Evolutionary conservation across 345 rosid genomes (phyloP).

Genomic region (Turnera subulata): DNA sequence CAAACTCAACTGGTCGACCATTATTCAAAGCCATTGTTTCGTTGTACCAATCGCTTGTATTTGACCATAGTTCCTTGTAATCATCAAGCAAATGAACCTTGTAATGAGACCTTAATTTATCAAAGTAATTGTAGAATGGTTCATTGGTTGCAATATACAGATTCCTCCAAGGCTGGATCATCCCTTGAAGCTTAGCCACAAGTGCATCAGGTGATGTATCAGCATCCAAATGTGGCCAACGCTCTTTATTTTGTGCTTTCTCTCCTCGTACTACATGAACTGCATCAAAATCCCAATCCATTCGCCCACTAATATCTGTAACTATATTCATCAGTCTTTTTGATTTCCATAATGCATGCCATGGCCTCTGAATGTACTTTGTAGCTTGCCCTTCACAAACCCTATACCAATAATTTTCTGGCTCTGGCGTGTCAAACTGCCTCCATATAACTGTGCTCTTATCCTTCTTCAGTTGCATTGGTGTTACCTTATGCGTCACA

Average conservation of each 20-base stretch:
- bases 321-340: slow-evolving; percentile 95
- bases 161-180: slow-evolving; percentile 71
- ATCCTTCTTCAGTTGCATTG: slow-evolving; percentile 71
- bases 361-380: slow-evolving; percentile 69
- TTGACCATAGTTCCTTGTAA: slow-evolving; percentile 72
- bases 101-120: slow-evolving; percentile 81
- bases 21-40: slow-evolving; percentile 62
- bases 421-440: slow-evolving; percentile 83
- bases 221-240: slow-evolving; percentile 82
- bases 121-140: slow-evolving; percentile 80
- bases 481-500: slow-evolving; percentile 51
- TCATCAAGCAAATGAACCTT: slow-evolving; percentile 86
- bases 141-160: slow-evolving; percentile 81
- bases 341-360: slow-evolving; percentile 88
- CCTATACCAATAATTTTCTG: slow-evolving; percentile 88
- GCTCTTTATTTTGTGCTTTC: slow-evolving; percentile 72
- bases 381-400: slow-evolving; percentile 89
- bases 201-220: slow-evolving; percentile 84
- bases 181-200: slow-evolving; percentile 49
- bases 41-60: slow-evolving; percentile 83
- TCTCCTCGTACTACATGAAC: slow-evolving; percentile 93
- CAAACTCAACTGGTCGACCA: slow-evolving; percentile 73
- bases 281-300: slow-evolving; percentile 97
- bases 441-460: slow-evolving; percentile 80
- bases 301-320: slow-evolving; percentile 66